Base-by-base conservation (phyloP, 495 filamentous ascomycete species). In the Trichoderma parareesei region DNA sequence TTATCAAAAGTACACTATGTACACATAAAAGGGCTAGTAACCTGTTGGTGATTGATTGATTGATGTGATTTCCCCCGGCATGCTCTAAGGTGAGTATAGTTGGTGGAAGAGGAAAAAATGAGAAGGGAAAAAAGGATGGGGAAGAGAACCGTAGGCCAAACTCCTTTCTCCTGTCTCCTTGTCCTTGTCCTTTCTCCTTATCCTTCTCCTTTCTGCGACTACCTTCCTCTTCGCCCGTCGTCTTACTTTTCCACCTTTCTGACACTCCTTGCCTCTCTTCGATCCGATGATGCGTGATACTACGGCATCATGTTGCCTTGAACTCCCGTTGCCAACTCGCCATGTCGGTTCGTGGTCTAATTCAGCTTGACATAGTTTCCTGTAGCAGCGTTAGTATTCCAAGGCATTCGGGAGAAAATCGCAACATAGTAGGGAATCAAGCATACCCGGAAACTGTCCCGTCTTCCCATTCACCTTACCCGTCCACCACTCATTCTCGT, bases 401-500 rank as follows among this genome's bases (percentile, higher is more conserved):
- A 18, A 49, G 16, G 43, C 3, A 18, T 27, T 27, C 5, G 9
- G 20, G 5, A 18, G 46, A 20, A 6, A 8, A 49, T 49, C n/a
- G 18, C 8, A 49, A 20, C n/a, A 49, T 8, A 27, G 20, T 18
- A 20, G 8, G 3, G 13, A 37, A 10, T 13, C 4, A 41, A 2
- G 82, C 85, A 77, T 84, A 93, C 94, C 94, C 69, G 94, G 94
- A 75, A 98, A 98, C 75, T 98, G 94, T 46, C 94, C 94, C 69
- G 89, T 79, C 74, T 86, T 85, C 27, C 90, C 92, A 66, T 86
- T 78, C 64, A 94, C 66, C 72, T 82, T 87, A 6, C 94, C 94
- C 2, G 81, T 86, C 94, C 94, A 99, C 94, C 94, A 99, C 75
- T 98, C 94, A 69, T 99, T 96, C 61, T 90, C 89, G 67, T 95